These are phyloP conservation scores for Iris pallida DNA, from an alignment of 116 monocot genomes.

Conservation along the genomic window DNA sequence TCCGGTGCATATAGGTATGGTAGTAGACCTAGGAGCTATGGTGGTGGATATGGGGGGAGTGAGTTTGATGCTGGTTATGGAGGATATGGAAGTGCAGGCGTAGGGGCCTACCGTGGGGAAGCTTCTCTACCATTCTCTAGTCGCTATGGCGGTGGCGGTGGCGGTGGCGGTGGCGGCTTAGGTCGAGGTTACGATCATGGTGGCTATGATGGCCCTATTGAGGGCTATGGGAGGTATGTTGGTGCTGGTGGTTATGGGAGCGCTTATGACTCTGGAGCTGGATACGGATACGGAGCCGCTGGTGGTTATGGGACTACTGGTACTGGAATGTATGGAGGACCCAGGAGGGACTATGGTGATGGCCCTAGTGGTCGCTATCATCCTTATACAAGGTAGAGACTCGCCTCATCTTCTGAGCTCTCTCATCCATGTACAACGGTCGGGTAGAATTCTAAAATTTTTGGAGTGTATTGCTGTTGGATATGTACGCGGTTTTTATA, in stretches of 20 bases:
- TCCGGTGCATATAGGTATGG: slow-evolving; percentile 14
- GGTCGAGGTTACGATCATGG: background rate
- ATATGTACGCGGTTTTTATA: too few relatives aligned
- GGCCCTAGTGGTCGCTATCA: slow-evolving; percentile 55
- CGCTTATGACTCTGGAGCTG: slow-evolving; percentile 44
- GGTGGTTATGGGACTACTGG: slow-evolving; percentile 23
- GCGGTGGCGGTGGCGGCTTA: slow-evolving; percentile 19
- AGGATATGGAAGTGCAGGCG: slow-evolving; percentile 12
- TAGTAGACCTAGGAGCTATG: slow-evolving; percentile 49
- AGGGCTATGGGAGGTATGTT: slow-evolving; percentile 7
- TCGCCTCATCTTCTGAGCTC: background rate
- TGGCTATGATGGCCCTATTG: slow-evolving; percentile 1
- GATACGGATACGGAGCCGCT: slow-evolving; percentile 38
- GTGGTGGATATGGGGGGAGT: slow-evolving; percentile 29
- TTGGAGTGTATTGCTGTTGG: too few relatives aligned
- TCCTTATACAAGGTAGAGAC: slow-evolving; percentile 66
- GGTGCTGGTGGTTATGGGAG: slow-evolving; percentile 33
- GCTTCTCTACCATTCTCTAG: slow-evolving; percentile 22
- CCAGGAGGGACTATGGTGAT: slow-evolving; percentile 19
- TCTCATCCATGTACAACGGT: background rate
- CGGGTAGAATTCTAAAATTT: too few relatives aligned
- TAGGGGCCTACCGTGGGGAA: slow-evolving; percentile 26
- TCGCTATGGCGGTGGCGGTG: slow-evolving; percentile 29
- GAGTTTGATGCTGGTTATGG: slow-evolving; percentile 29
- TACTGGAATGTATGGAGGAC: slow-evolving; percentile 11